Conservation (phyloP, 129 eudicot genomes). For the Silybum marianum region DNA sequence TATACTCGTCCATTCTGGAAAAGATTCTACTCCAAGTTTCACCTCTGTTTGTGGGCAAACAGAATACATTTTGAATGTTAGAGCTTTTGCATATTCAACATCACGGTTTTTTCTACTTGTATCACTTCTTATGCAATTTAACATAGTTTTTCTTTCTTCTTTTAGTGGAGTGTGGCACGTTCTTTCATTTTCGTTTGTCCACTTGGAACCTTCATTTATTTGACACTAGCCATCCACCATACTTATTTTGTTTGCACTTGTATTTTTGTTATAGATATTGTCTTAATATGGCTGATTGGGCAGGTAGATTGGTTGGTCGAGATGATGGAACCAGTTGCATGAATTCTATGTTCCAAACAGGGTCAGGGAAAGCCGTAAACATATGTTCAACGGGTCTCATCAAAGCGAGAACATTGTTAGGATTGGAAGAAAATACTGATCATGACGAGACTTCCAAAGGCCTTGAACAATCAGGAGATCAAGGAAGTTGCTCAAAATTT, state of each 20-base stretch:
- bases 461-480: slow-evolving; percentile 25
- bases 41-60: neutral
- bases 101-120: neutral
- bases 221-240: slow-evolving; percentile 1
- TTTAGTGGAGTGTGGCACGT: slow-evolving; percentile 15
- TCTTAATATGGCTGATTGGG: slow-evolving; percentile 13
- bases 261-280: neutral
- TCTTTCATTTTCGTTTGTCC: neutral
- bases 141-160: neutral
- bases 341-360: slow-evolving; percentile 66
- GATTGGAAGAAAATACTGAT: slow-evolving; percentile 48
- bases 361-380: slow-evolving; percentile 78
- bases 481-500: too few species aligned
- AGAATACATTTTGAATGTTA: neutral
- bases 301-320: slow-evolving; percentile 43
- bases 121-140: neutral
- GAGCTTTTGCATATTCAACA: slow-evolving; percentile 12
- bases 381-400: slow-evolving; percentile 66
- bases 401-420: slow-evolving; percentile 75
- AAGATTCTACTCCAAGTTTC: neutral
- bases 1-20: neutral
- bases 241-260: slow-evolving; percentile 14
- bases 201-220: slow-evolving; percentile 16
- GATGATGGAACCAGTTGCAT: slow-evolving; percentile 39
- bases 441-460: slow-evolving; percentile 38